Base-by-base conservation (phyloP, 2,329 filamentous ascomycete genomes). In the Pseudogymnoascus destructans region DNA sequence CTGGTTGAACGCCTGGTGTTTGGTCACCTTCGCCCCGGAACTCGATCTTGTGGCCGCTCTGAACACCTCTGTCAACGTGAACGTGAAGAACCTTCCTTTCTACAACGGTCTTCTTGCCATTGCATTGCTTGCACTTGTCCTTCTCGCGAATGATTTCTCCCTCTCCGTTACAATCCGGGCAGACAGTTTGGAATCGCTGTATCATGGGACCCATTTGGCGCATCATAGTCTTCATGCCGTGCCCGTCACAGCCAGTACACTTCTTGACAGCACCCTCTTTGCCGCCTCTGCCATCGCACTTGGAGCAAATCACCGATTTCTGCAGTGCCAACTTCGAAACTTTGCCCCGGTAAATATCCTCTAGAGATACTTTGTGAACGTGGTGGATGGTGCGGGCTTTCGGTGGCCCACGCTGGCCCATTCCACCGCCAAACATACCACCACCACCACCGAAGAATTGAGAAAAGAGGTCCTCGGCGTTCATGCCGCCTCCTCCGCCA, bases 211-310 rank as follows among this genome's bases (percentile, higher is more conserved):
- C 93, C 91, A 98, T 97, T 76, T 98, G 93, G 71, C 95, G 87
- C 93, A 98, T 96, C 92, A 98, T 97, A 38, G 89, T 96, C 86
- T 97, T 97, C 88, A 96, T 95, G 74, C 93, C 93, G 63, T 87
- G 83, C 64, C 93, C 93, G 68, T 95, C 89, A 73, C 93, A 98
- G 69, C 89, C 87, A 38, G 82, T 70, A 74, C 93, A 98, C 68
- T 87, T 88, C 77, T 91, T 92, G 64, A 97, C 92, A n/a, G 93
- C 89, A 63, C 93, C 93, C 64, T 97, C 92, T 78, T 98, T 98
- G 65, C 93, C 93, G 69, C 93, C 93, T 61, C 90, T 84, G 63
- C 93, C 93, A 60, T 93, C 86, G 73, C 93, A 98, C 75, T 91
- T 91, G 64, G 89, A 78, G 79, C 93, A 98, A 74, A 98, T 93